Conservation (phyloP, 2,329 filamentous ascomycete genomes). For the Neopestalotiopsis sp. region DNA sequence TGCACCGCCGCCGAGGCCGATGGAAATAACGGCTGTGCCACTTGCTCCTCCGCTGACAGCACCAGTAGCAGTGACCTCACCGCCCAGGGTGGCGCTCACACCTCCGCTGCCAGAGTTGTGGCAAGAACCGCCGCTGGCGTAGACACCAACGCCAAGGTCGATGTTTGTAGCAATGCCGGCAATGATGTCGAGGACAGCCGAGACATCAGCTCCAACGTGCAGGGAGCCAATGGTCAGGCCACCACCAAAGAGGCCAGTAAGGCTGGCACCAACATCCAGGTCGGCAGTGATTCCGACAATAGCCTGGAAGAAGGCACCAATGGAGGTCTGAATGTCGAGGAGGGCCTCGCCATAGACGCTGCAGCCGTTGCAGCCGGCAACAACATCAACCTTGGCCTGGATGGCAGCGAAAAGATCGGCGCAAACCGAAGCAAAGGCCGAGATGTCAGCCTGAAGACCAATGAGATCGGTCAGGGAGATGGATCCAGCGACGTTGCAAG, state of each 20-base stretch:
- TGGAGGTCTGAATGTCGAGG: conserved; percentile 17
- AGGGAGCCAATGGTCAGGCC: conserved; percentile 22
- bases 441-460: conserved; percentile 12
- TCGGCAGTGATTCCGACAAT: conserved; percentile 23
- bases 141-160: conserved; percentile 9
- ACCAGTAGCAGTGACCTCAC: conserved; percentile 5
- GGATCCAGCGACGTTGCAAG: conserved; percentile 18
- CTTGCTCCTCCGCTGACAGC: not conserved
- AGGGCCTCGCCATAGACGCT: conserved; percentile 4
- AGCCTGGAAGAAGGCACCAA: conserved; percentile 18
- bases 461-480: conserved; percentile 18
- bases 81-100: conserved; percentile 10
- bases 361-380: conserved; percentile 17
- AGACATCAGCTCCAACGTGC: conserved; percentile 33
- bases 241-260: conserved; percentile 11
- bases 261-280: conserved; percentile 23
- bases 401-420: conserved; percentile 18
- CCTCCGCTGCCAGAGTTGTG: conserved; percentile 16
- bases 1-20: conserved; percentile 1
- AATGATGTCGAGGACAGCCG: conserved; percentile 34
- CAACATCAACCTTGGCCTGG: conserved; percentile 18
- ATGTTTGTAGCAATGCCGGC: conserved; percentile 34
- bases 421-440: not conserved
- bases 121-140: conserved; percentile 8
- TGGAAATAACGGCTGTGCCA: not conserved